Evolutionary conservation across 1,139 yeast genomes (phyloP), one percentile per base, ranked within the genome.

Genomic region (Candida anutae): DNA sequence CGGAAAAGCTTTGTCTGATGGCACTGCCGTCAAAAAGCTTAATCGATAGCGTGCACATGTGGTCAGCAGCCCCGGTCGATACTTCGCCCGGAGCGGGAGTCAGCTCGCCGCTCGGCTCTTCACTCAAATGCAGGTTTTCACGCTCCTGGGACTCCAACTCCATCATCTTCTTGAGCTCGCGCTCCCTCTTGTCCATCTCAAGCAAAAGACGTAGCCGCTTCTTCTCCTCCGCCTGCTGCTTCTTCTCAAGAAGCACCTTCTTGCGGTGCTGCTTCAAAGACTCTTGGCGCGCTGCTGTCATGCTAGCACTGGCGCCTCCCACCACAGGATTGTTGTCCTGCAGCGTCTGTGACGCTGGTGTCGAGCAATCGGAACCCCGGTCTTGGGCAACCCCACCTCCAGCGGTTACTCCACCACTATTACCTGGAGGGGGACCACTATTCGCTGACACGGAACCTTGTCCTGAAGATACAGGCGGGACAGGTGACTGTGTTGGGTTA

Each of bases 1-100:
- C 36, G 4, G 40, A 31, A 36, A 77, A 77, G 13, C 49, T 56
- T 21, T 67, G 63, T 32, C 52, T 59, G 3, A 75, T 37, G 0
- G 75, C 57, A 3, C 56, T 51, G 0, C 84, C 83, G 42, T 77
- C 77, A 34, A 76, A 58, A 14, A 73, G 48, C 34, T 77, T 61
- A 17, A 77, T 61, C 1, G 73, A 56, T 13, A 77, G 48, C 0
- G 59, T 50, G 39, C 80, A 73, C 13, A 39, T 27, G 18, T 38
- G 12, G 12, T 6, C 22, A 8, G 19, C 9, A 10, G 19, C 19
- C 27, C 9, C 19, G 6, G 19, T 17, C 8, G 28, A 14, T 13
- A 22, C 10, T 6, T 27, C 14, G 6, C 21, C 6, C 17, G 22
- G 16, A n/a, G 17, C 9, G 24, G 12, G 29, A 4, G 21, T 11